A percentile compares a stretch with the other conserved stretches of the same genome.
Evolutionary conservation across 1,139 yeast genomes (phyloP).

Genomic region (Meyerozyma sp.): DNA sequence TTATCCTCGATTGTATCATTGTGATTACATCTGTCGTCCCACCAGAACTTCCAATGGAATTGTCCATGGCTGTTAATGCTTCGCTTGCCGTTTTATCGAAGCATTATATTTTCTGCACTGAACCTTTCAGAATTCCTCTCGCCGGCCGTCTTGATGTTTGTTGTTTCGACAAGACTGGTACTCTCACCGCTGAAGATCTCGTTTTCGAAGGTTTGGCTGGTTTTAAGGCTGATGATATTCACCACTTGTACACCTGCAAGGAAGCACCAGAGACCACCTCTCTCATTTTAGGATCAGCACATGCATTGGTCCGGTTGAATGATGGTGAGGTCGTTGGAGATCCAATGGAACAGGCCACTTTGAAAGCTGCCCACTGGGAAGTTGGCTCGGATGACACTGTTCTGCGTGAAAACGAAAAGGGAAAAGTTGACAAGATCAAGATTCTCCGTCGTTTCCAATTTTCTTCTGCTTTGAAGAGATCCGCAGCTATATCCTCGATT

Average conservation of each 20-base stretch:
- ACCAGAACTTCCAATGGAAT: slow-evolving; percentile 98
- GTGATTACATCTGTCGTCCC: slow-evolving; percentile 98
- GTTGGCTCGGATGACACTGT: slow-evolving; percentile 72
- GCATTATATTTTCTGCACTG: slow-evolving; percentile 91
- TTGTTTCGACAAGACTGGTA: slow-evolving; percentile 98
- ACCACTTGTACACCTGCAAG: slow-evolving; percentile 52
- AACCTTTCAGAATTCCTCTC: slow-evolving; percentile 95
- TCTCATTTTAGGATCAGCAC: slow-evolving; percentile 87
- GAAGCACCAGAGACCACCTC: slow-evolving; percentile 63
- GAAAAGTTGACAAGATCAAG: slow-evolving; percentile 51
- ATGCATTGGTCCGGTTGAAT: slow-evolving; percentile 87
- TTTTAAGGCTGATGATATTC: slow-evolving; percentile 46
- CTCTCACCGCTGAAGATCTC: slow-evolving; percentile 94
- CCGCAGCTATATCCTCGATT: slow-evolving; percentile 77
- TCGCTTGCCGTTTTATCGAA: slow-evolving; percentile 86
- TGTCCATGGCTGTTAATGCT: slow-evolving; percentile 94
- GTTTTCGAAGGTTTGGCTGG: slow-evolving; percentile 97
- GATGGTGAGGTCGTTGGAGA: slow-evolving; percentile 98
- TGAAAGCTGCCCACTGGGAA: slow-evolving; percentile 82
- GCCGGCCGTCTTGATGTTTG: slow-evolving; percentile 98
- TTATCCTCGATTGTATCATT: slow-evolving; percentile 90
- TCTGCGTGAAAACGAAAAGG: slow-evolving; percentile 33
- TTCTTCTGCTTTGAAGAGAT: slow-evolving; percentile 91
- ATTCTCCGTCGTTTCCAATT: slow-evolving; percentile 94
- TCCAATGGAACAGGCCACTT: slow-evolving; percentile 97